Evolutionary conservation across 352 stramenopile species (phyloP), one percentile per base, ranked within the genome.

Genomic region (Phytophthora melonis): DNA sequence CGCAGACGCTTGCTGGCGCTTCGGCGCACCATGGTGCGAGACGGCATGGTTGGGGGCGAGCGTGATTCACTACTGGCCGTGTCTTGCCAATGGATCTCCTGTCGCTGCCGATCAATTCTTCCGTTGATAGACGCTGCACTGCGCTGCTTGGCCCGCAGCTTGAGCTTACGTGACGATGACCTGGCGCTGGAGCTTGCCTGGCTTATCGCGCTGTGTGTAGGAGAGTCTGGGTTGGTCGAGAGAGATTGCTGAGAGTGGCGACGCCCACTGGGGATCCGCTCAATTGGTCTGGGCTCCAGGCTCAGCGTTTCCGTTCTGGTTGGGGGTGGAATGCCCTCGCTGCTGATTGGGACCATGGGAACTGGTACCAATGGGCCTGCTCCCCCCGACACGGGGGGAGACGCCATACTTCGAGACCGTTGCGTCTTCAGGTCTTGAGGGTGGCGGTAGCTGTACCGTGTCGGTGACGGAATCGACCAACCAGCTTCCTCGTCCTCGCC

Each of bases 391-490:
- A 72, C 19, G 41, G 66, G 66, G 52, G 61, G 58, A 45, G 66
- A 70, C 2, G 47, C n/a, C 45, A 64, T n/a, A 27, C 47, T 66
- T 16, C 49, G 63, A 54, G 65, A 70, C n/a, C 61, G 64, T n/a
- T 61, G 58, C 23, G 43, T 59, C n/a, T 61, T 78, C 16, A 39
- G 60, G 16, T 73, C 39, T 8, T 63, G 50, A 5, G n/a, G 41
- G 11, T 65, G 59, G 16, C 49, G 43, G 18, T 50, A 50, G 34
- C 23, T 56, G 45, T 72, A 55, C 7, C 43, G 63, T 54, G 36
- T 55, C 21, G 63, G 69, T 18, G 66, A 71, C 57, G 75, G 66
- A 18, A 79, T 72, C 4, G 70, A 75, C 70, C 75, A 77, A 2
- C 66, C 63, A 30, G 49, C 47, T 56, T 66, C 70, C 54, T 69